Evolutionary conservation across 2,329 filamentous ascomycete species (phyloP).

Genomic region (Diaporthe ilicicola): DNA sequence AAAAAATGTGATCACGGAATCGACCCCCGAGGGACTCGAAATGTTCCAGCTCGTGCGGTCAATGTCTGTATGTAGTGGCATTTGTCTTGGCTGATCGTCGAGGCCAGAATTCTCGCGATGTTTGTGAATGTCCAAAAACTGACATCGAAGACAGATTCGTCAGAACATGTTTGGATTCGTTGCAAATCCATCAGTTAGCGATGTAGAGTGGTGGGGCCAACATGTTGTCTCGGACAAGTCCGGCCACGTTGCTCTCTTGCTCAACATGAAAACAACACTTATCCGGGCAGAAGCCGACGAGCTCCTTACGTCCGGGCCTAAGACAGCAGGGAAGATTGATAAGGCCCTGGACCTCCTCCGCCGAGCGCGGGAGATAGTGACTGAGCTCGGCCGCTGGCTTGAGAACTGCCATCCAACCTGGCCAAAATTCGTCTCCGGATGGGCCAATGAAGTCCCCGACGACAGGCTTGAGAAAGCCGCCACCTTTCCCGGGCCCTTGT

Average conservation of each 20-base stretch:
- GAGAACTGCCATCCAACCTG: slow-evolving; percentile 35
- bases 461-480: slow-evolving; percentile 31
- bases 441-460: slow-evolving; percentile 33
- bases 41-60: slow-evolving; percentile 40
- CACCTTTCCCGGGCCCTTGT: slow-evolving; percentile 36
- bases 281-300: slow-evolving; percentile 38
- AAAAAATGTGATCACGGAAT: slow-evolving; percentile 29
- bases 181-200: slow-evolving; percentile 35
- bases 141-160: slow-evolving; percentile 32
- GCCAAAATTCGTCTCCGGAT: slow-evolving; percentile 35
- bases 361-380: slow-evolving; percentile 33
- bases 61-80: slow-evolving; percentile 33
- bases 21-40: slow-evolving; percentile 35
- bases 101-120: background rate
- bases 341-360: slow-evolving; percentile 36
- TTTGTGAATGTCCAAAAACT: background rate
- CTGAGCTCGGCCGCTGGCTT: slow-evolving; percentile 37
- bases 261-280: slow-evolving; percentile 39
- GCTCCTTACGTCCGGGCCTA: slow-evolving; percentile 32
- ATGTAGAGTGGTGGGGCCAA: slow-evolving; percentile 38
- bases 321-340: slow-evolving; percentile 36
- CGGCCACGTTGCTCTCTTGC: slow-evolving; percentile 37
- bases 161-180: slow-evolving; percentile 38
- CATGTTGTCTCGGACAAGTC: slow-evolving; percentile 36
- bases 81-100: background rate